phyloP scores from a whole-genome alignment of 2,329 filamentous ascomycete species.

The Periconia digitata region DNA sequence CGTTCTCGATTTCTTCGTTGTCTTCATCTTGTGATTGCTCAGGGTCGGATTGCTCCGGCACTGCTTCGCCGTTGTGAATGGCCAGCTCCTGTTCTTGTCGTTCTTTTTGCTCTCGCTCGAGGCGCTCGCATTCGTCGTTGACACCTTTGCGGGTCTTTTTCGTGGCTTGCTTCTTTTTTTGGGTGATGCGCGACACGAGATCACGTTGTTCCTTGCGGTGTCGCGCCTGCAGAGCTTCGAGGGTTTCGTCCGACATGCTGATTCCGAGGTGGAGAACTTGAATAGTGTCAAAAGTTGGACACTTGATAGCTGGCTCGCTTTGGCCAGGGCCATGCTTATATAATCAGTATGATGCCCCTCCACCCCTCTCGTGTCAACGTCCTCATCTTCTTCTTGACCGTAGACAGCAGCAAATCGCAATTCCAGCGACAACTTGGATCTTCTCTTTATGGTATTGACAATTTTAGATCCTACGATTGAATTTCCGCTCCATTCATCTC shows the following conservation, averaged over 20 bases:
- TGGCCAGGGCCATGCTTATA: no score
- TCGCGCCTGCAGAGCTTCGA: conserved; percentile 76
- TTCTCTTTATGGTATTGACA: no score
- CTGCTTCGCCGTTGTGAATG: conserved; percentile 35
- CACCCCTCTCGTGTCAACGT: no score
- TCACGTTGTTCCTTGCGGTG: conserved; percentile 90
- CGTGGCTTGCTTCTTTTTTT: conserved; percentile 94
- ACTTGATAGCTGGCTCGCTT: no score
- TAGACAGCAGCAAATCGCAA: no score
- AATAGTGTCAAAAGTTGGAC: no score
- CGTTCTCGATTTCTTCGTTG: conserved; percentile 13
- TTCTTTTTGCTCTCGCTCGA: conserved; percentile 59
- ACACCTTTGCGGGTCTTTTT: conserved; percentile 69
- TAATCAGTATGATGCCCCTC: no score
- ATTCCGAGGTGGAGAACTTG: no score
- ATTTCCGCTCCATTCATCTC: no score
- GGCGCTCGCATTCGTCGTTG: conserved; percentile 63
- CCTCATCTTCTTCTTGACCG: no score
- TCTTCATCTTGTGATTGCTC: conserved; percentile 4
- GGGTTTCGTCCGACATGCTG: conserved; percentile 35
- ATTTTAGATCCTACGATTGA: no score
- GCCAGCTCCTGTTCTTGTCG: conserved; percentile 56
- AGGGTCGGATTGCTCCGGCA: conserved; percentile 6
- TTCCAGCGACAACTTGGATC: no score
- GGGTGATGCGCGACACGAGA: conserved; percentile 80